Conservation (phyloP, 2,329 filamentous ascomycete species). For the Coniochaeta sp. region DNA sequence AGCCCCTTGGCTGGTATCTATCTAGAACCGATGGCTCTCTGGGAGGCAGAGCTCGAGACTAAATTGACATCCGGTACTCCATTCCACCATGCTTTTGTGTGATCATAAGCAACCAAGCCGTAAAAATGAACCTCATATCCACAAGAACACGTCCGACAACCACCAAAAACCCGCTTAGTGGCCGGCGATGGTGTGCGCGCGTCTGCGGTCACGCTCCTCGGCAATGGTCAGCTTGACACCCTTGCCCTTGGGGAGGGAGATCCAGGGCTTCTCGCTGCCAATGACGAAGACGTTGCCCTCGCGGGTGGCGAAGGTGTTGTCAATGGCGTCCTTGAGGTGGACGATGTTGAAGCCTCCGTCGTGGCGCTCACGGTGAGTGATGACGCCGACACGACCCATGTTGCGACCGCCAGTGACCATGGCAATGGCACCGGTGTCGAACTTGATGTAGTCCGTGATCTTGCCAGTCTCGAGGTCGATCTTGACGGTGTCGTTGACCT, state of each 20-base stretch:
- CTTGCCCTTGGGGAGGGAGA: conserved; percentile 99
- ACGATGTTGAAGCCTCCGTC: conserved; percentile 99
- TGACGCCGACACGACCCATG: conserved; percentile 99
- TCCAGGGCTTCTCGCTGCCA: conserved; percentile 97
- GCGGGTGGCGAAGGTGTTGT: conserved; percentile 99
- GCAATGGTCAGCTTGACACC: conserved; percentile 99
- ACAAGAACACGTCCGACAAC: background rate
- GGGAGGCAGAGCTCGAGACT: conserved; percentile 13
- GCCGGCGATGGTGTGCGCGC: conserved; percentile 51
- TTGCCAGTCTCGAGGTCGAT: conserved; percentile 95
- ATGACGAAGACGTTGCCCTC: conserved; percentile 99
- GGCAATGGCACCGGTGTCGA: conserved; percentile 95
- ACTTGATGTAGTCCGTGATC: conserved; percentile 96
- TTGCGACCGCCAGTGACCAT: conserved; percentile 99
- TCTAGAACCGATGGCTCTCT: conserved; percentile 8
- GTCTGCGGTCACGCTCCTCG: conserved; percentile 97
- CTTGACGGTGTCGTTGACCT: conserved; percentile 99
- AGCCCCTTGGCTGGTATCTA: conserved; percentile 1
- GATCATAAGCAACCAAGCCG: conserved; percentile 6
- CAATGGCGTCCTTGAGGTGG: conserved; percentile 99
- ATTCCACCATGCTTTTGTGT: conserved; percentile 17
- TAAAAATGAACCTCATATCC: background rate
- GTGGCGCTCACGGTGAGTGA: conserved; percentile 99
- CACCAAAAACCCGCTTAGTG: conserved; percentile 32
- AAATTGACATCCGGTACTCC: conserved; percentile 21